Evolutionary conservation across 169 alveolate species (phyloP).

Genomic region (Plasmodium coatneyi): DNA sequence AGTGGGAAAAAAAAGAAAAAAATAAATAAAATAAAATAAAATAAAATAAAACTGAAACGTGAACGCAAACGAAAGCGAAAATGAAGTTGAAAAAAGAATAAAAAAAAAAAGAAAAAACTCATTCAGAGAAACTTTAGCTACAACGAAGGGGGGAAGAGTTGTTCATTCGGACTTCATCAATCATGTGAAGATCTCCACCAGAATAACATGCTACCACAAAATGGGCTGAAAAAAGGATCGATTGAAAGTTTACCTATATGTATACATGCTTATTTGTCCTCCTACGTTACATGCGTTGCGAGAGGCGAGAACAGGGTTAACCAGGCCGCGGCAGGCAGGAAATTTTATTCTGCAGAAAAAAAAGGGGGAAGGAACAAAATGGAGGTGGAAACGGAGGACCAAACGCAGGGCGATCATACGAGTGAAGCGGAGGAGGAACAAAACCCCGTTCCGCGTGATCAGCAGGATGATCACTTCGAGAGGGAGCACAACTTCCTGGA

Average conservation of each 20-base stretch:
- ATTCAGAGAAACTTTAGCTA: background rate
- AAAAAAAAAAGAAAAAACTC: too few species aligned
- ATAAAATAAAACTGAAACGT: background rate
- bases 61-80: background rate
- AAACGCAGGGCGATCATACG: background rate
- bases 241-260: background rate
- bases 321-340: background rate
- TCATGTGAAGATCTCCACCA: background rate
- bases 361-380: background rate
- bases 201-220: background rate
- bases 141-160: background rate
- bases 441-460: background rate
- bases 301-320: background rate
- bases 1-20: background rate
- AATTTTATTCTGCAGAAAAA: background rate
- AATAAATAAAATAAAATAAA: background rate
- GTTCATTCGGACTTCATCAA: background rate
- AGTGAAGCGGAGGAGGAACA: background rate
- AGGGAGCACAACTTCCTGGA: constrained; percentile 14
- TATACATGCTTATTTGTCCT: background rate
- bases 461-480: constrained; percentile 25
- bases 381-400: background rate
- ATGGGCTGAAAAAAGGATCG: background rate
- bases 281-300: background rate
- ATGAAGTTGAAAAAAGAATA: too few species aligned